These are phyloP conservation scores for Colletotrichum sp. DNA, from an alignment of 2,329 filamentous ascomycete species.

Conservation along the genomic window DNA sequence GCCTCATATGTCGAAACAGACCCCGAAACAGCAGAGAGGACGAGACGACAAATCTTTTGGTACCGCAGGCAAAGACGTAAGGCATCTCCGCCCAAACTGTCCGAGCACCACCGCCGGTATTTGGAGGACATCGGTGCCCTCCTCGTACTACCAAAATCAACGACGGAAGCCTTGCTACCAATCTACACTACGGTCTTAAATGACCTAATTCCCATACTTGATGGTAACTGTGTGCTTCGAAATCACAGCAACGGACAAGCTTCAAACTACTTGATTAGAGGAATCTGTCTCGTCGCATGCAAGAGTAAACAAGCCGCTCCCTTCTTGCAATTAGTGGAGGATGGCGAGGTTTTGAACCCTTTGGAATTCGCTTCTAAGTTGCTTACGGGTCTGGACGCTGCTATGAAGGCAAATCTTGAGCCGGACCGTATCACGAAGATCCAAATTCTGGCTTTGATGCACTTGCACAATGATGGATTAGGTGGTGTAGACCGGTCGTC, in stretches of 20 bases:
- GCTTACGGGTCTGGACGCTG: constrained; percentile 25
- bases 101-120: constrained; percentile 13
- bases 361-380: constrained; percentile 23
- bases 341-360: constrained; percentile 18
- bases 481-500: constrained; percentile 26
- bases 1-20: background rate
- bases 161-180: constrained; percentile 18
- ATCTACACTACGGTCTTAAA: constrained; percentile 20
- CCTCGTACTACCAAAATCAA: constrained; percentile 16
- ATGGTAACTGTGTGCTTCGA: constrained; percentile 17
- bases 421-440: constrained; percentile 25
- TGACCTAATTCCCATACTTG: constrained; percentile 22
- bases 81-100: background rate
- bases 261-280: constrained; percentile 24
- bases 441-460: constrained; percentile 28
- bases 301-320: constrained; percentile 27
- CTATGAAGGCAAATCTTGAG: constrained; percentile 28
- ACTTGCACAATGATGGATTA: constrained; percentile 27
- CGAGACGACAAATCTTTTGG: constrained; percentile 15
- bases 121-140: constrained; percentile 21
- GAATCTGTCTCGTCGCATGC: constrained; percentile 28
- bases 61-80: constrained; percentile 18
- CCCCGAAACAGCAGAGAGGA: background rate
- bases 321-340: constrained; percentile 22
- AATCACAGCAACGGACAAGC: constrained; percentile 23